phyloP scores from a whole-genome alignment of 2,329 filamentous ascomycete genomes.

The Aspergillus pseudoterreus region DNA sequence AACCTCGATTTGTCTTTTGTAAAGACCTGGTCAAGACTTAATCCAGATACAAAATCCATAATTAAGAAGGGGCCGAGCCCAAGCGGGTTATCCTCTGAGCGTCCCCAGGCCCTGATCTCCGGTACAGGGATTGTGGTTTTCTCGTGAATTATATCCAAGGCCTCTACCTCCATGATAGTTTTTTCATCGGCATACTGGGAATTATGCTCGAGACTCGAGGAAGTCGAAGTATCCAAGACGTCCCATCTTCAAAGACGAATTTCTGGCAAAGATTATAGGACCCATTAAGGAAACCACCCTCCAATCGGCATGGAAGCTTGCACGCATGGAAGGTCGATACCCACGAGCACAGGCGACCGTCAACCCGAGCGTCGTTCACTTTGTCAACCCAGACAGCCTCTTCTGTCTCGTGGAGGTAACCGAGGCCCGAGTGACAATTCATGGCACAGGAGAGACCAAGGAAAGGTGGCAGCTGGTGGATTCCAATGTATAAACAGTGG shows the following conservation, averaged over 20 bases:
- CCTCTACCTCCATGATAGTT: background rate
- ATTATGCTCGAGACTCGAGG: too few relatives aligned
- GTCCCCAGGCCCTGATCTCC: background rate
- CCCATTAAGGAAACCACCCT: too few relatives aligned
- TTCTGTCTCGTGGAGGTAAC: background rate
- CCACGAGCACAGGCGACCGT: background rate
- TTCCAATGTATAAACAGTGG: too few relatives aligned
- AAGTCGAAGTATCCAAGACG: too few relatives aligned
- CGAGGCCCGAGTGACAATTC: background rate
- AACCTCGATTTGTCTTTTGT: background rate
- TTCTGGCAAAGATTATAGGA: too few relatives aligned
- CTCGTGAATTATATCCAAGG: background rate
- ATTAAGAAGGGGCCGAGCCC: background rate
- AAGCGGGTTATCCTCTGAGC: background rate
- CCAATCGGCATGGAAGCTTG: background rate
- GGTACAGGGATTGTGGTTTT: background rate
- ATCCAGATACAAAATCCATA: background rate
- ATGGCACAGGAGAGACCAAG: too few relatives aligned
- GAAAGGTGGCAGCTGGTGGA: too few relatives aligned
- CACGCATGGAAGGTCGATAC: background rate
- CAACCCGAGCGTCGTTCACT: background rate
- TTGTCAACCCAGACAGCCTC: background rate
- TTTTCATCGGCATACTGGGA: background rate
- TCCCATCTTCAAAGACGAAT: too few relatives aligned
- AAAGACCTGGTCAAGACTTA: background rate